Base-by-base conservation (phyloP, 176 grass and related monocot genomes). In the Musa schizocarpa region DNA sequence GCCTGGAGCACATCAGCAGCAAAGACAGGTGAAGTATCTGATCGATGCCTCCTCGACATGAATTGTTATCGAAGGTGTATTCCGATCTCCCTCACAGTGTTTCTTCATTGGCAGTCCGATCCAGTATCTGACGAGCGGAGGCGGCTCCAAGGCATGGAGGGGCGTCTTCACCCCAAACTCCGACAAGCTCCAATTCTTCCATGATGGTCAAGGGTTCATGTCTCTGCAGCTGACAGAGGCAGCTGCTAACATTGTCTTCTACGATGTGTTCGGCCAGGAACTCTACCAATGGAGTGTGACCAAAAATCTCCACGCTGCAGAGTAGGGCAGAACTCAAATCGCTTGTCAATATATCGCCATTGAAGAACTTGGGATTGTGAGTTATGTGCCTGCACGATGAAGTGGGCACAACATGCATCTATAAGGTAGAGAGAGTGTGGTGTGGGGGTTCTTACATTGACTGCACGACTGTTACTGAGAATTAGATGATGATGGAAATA, bases 1-100 rank as follows among this genome's bases (percentile, higher is more conserved):
- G 93, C 87, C 83, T 96, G 23, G 79, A 92, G 83, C 93, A 96
- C 78, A 92, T 92, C 68, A 92, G 93, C 77, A 96, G 93, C 77
- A 90, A 77, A 71, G 83, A 92, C 81, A 92, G 89, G 85, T 96
- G 34, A 43, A 80, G 13, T 19, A 20, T 63, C 10, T 8, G 20
- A 74, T 16, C 4, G 20, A 74, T 16, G 62, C 9, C 24, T 29
- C 22, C 70, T 67, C 13, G 14, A 78, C 9, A 76, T 79, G 1
- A 23, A 29, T 65, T 53, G 20, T 53, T 67, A 4, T 9, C 70
- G 22, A 24, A 11, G 9, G 21, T 51, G 58, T 65, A 27, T 68
- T 58, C 34, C 4, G 3, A 78, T 69, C 74, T 58, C 72, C 79
- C 53, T 78, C 24, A 77, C 10, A 22, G 24, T 71, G 25, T 43